Percentiles rank a stretch among this genome's conserved stretches.
These are phyloP conservation scores for Pythium aquatile DNA, from an alignment of 352 stramenopile species.

Conservation along the genomic window DNA sequence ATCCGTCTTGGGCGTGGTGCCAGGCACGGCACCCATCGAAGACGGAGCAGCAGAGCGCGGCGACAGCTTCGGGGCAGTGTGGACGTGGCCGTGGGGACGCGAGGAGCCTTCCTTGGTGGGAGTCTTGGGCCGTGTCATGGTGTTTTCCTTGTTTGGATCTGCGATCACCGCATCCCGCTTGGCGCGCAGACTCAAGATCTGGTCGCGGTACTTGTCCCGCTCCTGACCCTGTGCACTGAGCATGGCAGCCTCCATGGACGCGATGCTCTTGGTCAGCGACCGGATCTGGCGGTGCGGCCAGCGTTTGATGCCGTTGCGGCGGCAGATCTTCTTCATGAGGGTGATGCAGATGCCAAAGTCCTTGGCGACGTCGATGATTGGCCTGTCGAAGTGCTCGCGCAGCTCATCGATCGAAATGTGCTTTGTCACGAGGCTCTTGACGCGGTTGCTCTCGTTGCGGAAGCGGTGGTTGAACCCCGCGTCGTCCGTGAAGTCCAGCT, in stretches of 20 bases:
- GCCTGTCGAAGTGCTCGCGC: conserved; percentile 80
- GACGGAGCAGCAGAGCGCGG: conserved; percentile 17
- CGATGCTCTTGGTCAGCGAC: conserved; percentile 85
- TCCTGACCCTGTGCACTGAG: conserved; percentile 76
- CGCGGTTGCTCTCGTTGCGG: conserved; percentile 83
- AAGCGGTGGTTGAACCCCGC: conserved; percentile 74
- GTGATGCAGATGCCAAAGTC: conserved; percentile 90
- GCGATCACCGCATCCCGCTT: conserved; percentile 87
- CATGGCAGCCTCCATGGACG: conserved; percentile 87
- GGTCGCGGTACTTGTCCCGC: conserved; percentile 82
- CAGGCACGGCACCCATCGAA: background rate
- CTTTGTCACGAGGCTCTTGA: conserved; percentile 86
- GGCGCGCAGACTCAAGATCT: conserved; percentile 78
- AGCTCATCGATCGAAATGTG: conserved; percentile 88
- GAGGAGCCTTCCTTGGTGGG: conserved; percentile 24
- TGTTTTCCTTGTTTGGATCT: conserved; percentile 82
- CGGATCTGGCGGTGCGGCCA: conserved; percentile 73
- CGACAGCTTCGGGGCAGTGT: conserved; percentile 22
- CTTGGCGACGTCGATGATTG: conserved; percentile 88
- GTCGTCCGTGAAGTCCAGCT: conserved; percentile 74
- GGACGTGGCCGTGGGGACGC: conserved; percentile 16
- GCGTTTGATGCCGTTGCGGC: conserved; percentile 68
- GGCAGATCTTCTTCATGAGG: conserved; percentile 85
- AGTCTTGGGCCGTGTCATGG: conserved; percentile 53
- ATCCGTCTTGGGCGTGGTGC: conserved; percentile 15